A percentile compares a stretch with the other conserved stretches of the same genome.
These are phyloP conservation scores for Hymenoscyphus infarciens DNA, from an alignment of 2,329 filamentous ascomycete genomes.

Conservation along the genomic window DNA sequence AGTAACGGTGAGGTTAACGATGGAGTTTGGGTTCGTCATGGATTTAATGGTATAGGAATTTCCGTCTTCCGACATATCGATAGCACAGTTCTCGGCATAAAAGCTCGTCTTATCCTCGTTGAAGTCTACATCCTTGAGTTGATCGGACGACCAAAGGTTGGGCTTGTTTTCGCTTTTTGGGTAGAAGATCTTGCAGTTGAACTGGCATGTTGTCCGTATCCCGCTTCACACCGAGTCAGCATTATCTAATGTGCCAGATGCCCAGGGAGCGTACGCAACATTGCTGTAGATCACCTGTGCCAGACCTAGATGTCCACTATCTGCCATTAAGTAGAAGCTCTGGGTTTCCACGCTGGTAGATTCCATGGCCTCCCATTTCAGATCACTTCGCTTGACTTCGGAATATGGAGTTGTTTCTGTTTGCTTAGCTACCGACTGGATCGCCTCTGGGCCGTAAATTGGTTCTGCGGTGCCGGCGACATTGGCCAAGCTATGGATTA, in stretches of 20 bases:
- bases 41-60: slow-evolving; percentile 86
- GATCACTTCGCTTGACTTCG: slow-evolving; percentile 70
- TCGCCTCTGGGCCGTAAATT: slow-evolving; percentile 85
- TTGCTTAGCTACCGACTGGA: slow-evolving; percentile 81
- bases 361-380: slow-evolving; percentile 79
- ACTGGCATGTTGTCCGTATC: slow-evolving; percentile 85
- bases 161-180: slow-evolving; percentile 63
- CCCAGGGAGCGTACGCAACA: slow-evolving; percentile 66
- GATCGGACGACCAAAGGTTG: slow-evolving; percentile 79
- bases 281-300: slow-evolving; percentile 97
- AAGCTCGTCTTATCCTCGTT: slow-evolving; percentile 80
- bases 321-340: slow-evolving; percentile 84
- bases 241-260: slow-evolving; percentile 18
- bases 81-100: slow-evolving; percentile 78
- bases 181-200: slow-evolving; percentile 91
- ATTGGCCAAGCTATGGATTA: slow-evolving; percentile 55
- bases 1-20: slow-evolving; percentile 83
- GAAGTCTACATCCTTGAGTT: slow-evolving; percentile 75
- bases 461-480: slow-evolving; percentile 96
- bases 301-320: slow-evolving; percentile 72
- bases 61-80: slow-evolving; percentile 84
- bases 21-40: slow-evolving; percentile 70
- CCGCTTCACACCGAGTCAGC: slow-evolving; percentile 55
- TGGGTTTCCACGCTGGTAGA: slow-evolving; percentile 92
- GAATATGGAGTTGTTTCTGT: slow-evolving; percentile 74